Base-by-base conservation (phyloP, 108 stramenopile species). In the Nitzschia inconspicua region DNA sequence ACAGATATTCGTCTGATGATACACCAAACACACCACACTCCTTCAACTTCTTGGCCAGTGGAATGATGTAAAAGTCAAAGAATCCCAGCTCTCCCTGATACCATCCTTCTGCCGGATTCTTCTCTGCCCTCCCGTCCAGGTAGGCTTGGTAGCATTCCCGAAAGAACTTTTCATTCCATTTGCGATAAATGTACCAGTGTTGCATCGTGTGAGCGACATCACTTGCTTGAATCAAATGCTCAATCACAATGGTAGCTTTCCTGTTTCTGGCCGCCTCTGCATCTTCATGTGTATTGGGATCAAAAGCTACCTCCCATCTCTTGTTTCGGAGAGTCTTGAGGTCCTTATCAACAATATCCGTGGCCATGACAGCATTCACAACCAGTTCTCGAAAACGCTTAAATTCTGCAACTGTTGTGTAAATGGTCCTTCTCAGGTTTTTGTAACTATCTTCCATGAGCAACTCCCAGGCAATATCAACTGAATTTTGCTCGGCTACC, bases 241-340 rank as follows among this genome's bases (percentile, higher is more conserved):
- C 82, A 19, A 83, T 70, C 0, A 80, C 76, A 4, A 72, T 36
- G 8, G 78, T 72, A 10, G 70, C 74, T 29, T 65, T 70, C 4
- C 51, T 63, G 32, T 70, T 64, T 24, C 27, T 28, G 22, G n/a
- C 23, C 29, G 63, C 39, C 8, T 58, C 53, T 48, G 54, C 72
- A 43, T 59, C 40, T 5, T 74, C 66, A 27, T 41, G 55, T 0
- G 39, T 27, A 25, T 61, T 43, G n/a, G 50, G 57, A 9, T 84
- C 84, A 81, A 92, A 92, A 11, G 90, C 90, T 44, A 78, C 83
- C 57, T 80, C 86, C 83, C 83, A 84, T 57, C 80, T 84, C 25
- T 73, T 68, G 47, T 85, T 88, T 22, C 66, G 75, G 28, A 86
- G 56, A 59, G 84, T 82, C 10, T 78, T 70, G 2, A 83, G 78